A percentile compares a stretch with the other conserved stretches of the same genome.
phyloP scores from a whole-genome alignment of 192 early-diverging fungal species.

The Dispira simplex region DNA sequence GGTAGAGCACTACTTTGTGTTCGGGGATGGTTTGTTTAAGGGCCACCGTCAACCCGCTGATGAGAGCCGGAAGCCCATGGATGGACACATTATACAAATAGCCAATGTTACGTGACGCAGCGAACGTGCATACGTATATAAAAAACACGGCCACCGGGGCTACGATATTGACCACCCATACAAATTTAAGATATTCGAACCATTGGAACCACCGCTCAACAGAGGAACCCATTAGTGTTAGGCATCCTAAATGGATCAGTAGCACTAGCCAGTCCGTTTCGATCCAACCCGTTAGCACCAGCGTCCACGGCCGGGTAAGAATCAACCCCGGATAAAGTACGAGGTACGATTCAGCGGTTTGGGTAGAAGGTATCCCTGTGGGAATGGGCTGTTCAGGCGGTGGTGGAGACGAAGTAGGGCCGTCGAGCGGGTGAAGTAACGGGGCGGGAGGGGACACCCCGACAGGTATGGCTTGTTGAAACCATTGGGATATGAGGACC shows the following conservation, averaged over 20 bases:
- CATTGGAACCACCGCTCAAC: slow-evolving; percentile 75
- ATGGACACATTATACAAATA: slow-evolving; percentile 37
- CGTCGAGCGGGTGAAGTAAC: not conserved
- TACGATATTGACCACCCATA: slow-evolving; percentile 21
- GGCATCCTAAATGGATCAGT: slow-evolving; percentile 13
- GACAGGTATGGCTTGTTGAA: not conserved
- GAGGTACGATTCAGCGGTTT: slow-evolving; percentile 11
- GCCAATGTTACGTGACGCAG: not conserved
- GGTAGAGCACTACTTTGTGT: slow-evolving; percentile 51
- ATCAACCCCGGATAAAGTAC: slow-evolving; percentile 20
- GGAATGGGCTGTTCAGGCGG: not conserved
- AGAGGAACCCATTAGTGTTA: slow-evolving; percentile 45
- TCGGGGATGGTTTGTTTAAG: slow-evolving; percentile 88
- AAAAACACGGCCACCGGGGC: not conserved
- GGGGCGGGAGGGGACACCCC: not conserved
- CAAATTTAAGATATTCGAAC: slow-evolving; percentile 53
- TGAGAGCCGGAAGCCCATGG: slow-evolving; percentile 53
- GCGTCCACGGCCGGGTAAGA: slow-evolving; percentile 25
- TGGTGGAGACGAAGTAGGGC: not conserved
- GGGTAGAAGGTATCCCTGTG: not conserved
- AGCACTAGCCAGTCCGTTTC: slow-evolving; percentile 21
- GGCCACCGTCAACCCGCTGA: slow-evolving; percentile 63
- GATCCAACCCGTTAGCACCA: slow-evolving; percentile 19
- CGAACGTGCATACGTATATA: not conserved
- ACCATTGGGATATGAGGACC: slow-evolving; percentile 1